Conservation (phyloP, 169 alveolate genomes). For the Babesia ovis region DNA sequence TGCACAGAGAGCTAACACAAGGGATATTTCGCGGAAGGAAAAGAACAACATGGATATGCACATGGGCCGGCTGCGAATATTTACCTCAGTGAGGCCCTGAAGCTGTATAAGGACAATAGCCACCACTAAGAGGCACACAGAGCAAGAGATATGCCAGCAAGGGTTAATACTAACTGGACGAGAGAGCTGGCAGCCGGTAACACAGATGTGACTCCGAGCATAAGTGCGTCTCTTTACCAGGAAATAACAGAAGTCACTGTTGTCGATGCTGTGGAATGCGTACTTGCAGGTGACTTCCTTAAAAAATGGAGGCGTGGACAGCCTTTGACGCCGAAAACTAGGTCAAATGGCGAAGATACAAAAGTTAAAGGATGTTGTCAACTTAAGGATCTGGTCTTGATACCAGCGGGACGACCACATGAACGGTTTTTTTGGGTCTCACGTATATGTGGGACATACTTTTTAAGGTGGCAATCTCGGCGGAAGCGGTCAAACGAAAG, state of each 20-base stretch:
- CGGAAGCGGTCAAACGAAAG: conserved; percentile 50
- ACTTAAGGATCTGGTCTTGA: neutral
- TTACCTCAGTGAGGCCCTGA: too few relatives aligned
- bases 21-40: too few relatives aligned
- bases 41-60: too few relatives aligned
- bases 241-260: conserved; percentile 12
- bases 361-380: neutral
- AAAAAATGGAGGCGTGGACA: conserved; percentile 53
- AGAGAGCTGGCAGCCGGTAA: conserved; percentile 52
- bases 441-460: conserved; percentile 46
- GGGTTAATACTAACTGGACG: conserved; percentile 36
- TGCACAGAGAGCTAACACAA: too few relatives aligned
- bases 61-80: too few relatives aligned
- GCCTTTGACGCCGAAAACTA: conserved; percentile 25
- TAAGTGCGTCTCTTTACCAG: conserved; percentile 25
- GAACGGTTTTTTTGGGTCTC: conserved; percentile 71
- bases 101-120: too few relatives aligned
- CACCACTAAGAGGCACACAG: neutral
- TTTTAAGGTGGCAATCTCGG: conserved; percentile 65
- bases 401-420: conserved; percentile 30
- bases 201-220: conserved; percentile 27
- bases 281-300: conserved; percentile 43
- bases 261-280: conserved; percentile 38
- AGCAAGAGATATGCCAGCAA: conserved; percentile 1
- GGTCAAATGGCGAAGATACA: neutral